Evolutionary conservation across 257 asterid genomes (phyloP), one percentile per base, ranked within the genome.

Genomic region (Verbena officinalis): DNA sequence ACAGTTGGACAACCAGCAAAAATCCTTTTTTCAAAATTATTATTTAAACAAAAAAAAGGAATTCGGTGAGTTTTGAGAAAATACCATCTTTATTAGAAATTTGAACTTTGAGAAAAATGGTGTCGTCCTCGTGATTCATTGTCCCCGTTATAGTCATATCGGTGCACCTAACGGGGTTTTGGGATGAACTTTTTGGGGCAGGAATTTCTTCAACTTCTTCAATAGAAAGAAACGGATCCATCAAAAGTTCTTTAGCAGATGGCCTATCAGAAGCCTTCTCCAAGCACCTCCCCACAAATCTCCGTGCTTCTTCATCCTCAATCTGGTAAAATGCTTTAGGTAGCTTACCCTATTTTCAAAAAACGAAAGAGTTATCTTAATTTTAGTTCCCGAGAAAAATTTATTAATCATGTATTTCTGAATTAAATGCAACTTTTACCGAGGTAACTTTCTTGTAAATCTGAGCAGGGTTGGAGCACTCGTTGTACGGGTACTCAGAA

Each of bases 401-500:
- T 36, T 2, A 9, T 5, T 3, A 3, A 36, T 9, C 40, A 7
- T 36, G 40, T 36, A 36, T 27, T 27, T 27, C 33, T 27, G 33
- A 27, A 27, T 2, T 27, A 2, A 27, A 27, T 27, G 33, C 33
- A 27, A 27, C 5, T 27, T 27, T 27, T 74, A 89, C 97, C 71
- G 88, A 81, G 55, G 91, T 87, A 17, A 89, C 95, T 87, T 87
- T 89, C 94, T 84, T 89, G 81, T 89, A 89, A n/a, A 89, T 89
- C 66, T 89, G 97, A 74, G 97, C 97, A 49, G 95, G 86, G 60
- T 89, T 89, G 4, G 91, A 75, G 78, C 97, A 90, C 81, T 90
- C 97, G 56, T 72, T 74, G 61, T 90, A 90, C 0, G 97, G 97
- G 64, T 87, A 90, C 19, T 90, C 95, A 5, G 79, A 75, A 23